These are phyloP conservation scores for Casuarina glauca DNA, from an alignment of 306 rosid species.

Conservation along the genomic window DNA sequence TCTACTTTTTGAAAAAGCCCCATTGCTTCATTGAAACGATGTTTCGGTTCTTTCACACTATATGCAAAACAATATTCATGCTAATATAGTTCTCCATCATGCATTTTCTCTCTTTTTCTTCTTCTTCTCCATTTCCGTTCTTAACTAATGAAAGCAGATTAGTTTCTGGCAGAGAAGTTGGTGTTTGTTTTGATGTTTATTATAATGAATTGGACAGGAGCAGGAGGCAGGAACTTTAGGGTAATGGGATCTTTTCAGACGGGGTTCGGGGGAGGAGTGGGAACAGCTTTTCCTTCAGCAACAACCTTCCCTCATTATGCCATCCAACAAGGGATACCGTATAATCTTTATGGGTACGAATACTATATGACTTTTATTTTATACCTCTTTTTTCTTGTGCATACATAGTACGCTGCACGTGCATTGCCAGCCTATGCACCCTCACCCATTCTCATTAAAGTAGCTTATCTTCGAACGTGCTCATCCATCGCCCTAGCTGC, in stretches of 20 bases:
- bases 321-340: slow-evolving; percentile 88
- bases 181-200: not conserved
- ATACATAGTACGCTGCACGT: slow-evolving; percentile 45
- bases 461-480: slow-evolving; percentile 35
- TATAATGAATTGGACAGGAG: slow-evolving; percentile 40
- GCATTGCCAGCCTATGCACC: slow-evolving; percentile 70
- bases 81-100: not conserved
- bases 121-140: too few relatives aligned
- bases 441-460: slow-evolving; percentile 25
- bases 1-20: not conserved
- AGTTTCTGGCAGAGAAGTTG: not conserved
- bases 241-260: slow-evolving; percentile 84
- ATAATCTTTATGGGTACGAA: slow-evolving; percentile 78
- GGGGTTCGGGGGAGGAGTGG: slow-evolving; percentile 80
- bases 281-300: slow-evolving; percentile 77
- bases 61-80: too few relatives aligned
- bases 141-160: too few relatives aligned
- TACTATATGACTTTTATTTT: not conserved
- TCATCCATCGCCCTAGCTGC: slow-evolving; percentile 19
- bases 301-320: slow-evolving; percentile 97
- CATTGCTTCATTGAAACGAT: not conserved
- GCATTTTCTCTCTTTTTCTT: not conserved
- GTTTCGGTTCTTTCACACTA: too few relatives aligned
- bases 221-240: slow-evolving; percentile 81
- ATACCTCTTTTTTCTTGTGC: not conserved